Percentiles rank a stretch among this genome's conserved stretches.
Conservation (phyloP, 352 stramenopile genomes). For the Phytopythium aichiense region DNA sequence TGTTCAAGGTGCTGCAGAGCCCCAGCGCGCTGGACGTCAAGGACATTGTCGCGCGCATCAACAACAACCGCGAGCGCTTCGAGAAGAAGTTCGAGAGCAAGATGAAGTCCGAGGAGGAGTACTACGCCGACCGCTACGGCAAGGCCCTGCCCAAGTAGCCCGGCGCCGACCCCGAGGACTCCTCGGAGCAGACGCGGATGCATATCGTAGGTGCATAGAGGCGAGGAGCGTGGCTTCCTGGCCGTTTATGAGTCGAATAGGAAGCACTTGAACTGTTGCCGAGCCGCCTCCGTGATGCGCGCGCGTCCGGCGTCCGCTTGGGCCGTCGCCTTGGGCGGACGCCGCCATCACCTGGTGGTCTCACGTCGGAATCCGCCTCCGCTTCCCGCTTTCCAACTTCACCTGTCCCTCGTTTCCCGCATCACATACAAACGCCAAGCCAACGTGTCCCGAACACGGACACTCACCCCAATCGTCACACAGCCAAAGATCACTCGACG, state of each 20-base stretch:
- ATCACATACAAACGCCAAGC: constrained; percentile 13
- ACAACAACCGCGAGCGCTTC: constrained; percentile 86
- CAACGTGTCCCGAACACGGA: constrained; percentile 7
- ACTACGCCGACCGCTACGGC: constrained; percentile 88
- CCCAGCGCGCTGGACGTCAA: constrained; percentile 76
- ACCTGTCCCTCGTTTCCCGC: background rate
- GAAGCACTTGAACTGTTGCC: background rate
- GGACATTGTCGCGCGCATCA: constrained; percentile 88
- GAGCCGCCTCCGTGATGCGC: constrained; percentile 4
- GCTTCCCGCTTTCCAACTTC: background rate
- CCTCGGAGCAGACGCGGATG: background rate
- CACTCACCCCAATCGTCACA: background rate
- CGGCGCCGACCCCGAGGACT: background rate
- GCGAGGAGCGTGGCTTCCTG: background rate
- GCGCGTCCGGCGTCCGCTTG: background rate
- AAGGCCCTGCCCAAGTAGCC: constrained; percentile 44
- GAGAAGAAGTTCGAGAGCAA: constrained; percentile 93
- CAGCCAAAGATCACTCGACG: constrained; percentile 5
- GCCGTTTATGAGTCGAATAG: background rate
- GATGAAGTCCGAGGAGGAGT: constrained; percentile 92
- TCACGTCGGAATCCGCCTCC: constrained; percentile 15
- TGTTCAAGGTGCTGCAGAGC: constrained; percentile 79
- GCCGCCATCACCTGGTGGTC: background rate
- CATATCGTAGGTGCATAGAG: constrained; percentile 3
- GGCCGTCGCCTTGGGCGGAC: background rate